Base-by-base conservation (phyloP, 345 rosid species). In the Erysimum cheiranthoides region DNA sequence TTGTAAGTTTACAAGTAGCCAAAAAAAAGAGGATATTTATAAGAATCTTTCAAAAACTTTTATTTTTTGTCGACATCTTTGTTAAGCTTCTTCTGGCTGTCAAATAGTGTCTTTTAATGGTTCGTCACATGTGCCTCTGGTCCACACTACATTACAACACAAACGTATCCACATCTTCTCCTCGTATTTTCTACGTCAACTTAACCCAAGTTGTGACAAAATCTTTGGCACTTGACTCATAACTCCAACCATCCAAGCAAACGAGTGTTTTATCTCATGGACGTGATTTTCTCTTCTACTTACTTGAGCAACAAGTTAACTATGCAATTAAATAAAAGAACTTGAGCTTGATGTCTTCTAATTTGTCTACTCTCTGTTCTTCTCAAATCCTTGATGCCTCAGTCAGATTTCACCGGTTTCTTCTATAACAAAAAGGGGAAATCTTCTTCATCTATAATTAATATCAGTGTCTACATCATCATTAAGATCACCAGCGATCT, bases 51-150 rank as follows among this genome's bases (percentile, higher is more conserved):
- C 25, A 10, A 35, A 17, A 54, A 21, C 38, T 31, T 49, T 3
- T 39, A 40, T 2, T 25, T 61, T 27, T 61, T 39, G 49, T 39
- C 50, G 2, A 40, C 66, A 77, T 70, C 67, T 70, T 51, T 63
- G 40, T 9, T 62, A 34, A 53, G 58, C 54, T 39, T 49, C 18
- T 39, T 70, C 49, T 47, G 25, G 76, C 79, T 79, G 82, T 69
- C 76, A 62, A 74, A 57, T 63, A 59, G 21, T 79, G 82, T 79
- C 73, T 62, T 79, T 5, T 74, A 56, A 63, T 79, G 82, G 70
- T 52, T 69, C 27, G 0, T 70, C 79, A 63, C 82, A 74, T 79
- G 82, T 69, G 52, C 10, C 74, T 54, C 17, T 61, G 82, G 82
- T 61, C 82, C 79, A 74, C 82, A 61, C 42, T 57, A 40, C 56